These are phyloP conservation scores for Acanthamoeba quina DNA, from an alignment of 208 protist species.

Conservation along the genomic window DNA sequence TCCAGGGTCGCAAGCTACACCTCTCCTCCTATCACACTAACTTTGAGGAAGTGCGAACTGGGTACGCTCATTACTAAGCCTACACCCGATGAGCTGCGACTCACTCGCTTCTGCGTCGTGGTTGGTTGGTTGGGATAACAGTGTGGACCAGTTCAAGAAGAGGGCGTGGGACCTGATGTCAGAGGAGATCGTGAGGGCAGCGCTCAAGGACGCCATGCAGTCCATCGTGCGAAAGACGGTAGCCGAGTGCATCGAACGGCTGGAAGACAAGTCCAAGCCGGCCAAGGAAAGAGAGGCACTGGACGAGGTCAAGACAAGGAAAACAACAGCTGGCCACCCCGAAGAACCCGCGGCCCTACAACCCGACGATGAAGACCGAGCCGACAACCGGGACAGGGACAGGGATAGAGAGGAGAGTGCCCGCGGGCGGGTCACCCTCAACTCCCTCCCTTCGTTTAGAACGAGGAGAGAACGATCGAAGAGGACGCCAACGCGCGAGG, in stretches of 20 bases:
- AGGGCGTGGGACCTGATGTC: slow-evolving; percentile 34
- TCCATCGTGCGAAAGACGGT: slow-evolving; percentile 43
- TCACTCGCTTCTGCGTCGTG: background rate
- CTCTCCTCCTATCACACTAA: background rate
- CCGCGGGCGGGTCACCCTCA: background rate
- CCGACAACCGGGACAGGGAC: background rate
- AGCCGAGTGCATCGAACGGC: slow-evolving; percentile 19
- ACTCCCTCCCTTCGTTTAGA: slow-evolving; percentile 24
- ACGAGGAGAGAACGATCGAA: background rate
- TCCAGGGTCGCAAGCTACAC: slow-evolving; percentile 49
- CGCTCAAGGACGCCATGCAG: slow-evolving; percentile 30
- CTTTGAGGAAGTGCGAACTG: slow-evolving; percentile 13
- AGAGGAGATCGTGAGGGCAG: slow-evolving; percentile 18
- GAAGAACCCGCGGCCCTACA: background rate
- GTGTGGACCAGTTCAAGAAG: slow-evolving; percentile 41
- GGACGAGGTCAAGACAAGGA: background rate
- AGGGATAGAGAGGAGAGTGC: background rate
- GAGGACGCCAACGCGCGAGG: background rate
- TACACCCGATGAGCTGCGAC: no score
- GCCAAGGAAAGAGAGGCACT: background rate
- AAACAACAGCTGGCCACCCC: background rate
- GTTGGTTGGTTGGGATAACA: background rate
- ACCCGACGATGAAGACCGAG: background rate
- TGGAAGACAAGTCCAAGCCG: slow-evolving; percentile 2
- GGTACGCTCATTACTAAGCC: background rate